Base-by-base conservation (phyloP, 73 alveolate genomes). In the Symbiodinium natans region DNA sequence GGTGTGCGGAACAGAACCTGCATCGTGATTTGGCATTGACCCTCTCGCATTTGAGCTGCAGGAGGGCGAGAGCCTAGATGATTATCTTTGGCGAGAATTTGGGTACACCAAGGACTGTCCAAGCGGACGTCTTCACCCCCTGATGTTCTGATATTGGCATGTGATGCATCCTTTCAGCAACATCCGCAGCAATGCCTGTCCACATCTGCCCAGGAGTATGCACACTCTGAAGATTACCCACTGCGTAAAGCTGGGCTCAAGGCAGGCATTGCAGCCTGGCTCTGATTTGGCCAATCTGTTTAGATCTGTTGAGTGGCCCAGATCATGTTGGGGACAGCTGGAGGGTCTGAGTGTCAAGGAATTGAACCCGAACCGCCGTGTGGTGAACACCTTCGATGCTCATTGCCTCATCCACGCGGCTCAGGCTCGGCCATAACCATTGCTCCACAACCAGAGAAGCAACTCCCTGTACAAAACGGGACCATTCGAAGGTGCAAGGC, bases 21-120 rank as follows among this genome's bases (percentile, higher is more conserved):
- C 59, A 9, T 46, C 13, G 59, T n/a, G 59, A 6, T 46, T 46
- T 46, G 59, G 59, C 59, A 46, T 46, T 46, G 75, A 15, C 75
- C 29, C 34, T 31, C 75, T 25, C 34, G 36, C 38, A n/a, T 4
- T 29, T 4, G 19, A 2, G 19, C 33, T 10, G 6, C 92, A 92
- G 98, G 98, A 92, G 63, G 98, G 98, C 73, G 92, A 75, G 92
- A 92, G 73, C 84, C 68, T 92, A 63, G 98, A 92, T 33, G 98
- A 92, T 68, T 92, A 92, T 68, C 92, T 92, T 11, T 80, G 80
- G 92, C 82, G 98, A 17, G 98, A 92, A 92, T 92, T 77, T 29
- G 98, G 98, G 33, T 77, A 92, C 92, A 41, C 89, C 63, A 90
- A 90, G 95, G 95, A 59, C 87, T 25, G 75, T 19, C 13, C 21